Base-by-base conservation (phyloP, 2,329 filamentous ascomycete species). In the Sporothrix luriei region DNA sequence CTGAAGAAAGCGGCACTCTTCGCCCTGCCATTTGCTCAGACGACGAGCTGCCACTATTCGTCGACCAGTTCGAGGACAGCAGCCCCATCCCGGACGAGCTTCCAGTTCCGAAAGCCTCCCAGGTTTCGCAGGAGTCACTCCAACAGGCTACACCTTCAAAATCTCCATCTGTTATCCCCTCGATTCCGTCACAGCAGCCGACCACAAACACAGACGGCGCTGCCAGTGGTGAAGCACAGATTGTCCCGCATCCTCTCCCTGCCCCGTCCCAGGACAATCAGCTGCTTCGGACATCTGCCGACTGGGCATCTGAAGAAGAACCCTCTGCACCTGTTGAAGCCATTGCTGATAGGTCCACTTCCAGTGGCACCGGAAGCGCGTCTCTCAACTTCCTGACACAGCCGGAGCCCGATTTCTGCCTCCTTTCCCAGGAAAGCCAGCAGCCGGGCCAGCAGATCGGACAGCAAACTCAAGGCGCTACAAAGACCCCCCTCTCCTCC, bases 371-470 rank as follows among this genome's bases (percentile, higher is more conserved):
- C 38, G 57, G 38, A 26, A 62, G 57, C 57, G 38, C 40, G 38
- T 26, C 57, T 19, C 16, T 69, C 21, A 19, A 64, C 16, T 74
- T 74, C 19, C 21, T 71, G 26, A 74, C 73, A 0, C 73, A 74
- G 59, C 70, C 71, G 0, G 68, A 71, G 49, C 64, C 67, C 0
- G 68, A 69, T 54, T 73, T 73, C 33, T 40, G 57, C 13, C 55
- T 68, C 2, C 46, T 71, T 14, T 59, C 65, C 10, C 66, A 67
- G 38, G 55, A 40, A 48, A 62, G 57, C 19, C 21, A 68, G n/a
- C 38, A 48, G 19, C 33, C 59, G 26, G 49, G 43, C 40, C 59
- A 49, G 11, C 21, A n/a, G 24, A 29, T 21, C 13, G n/a, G 55
- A 29, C 33, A 51, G 1, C 51, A 40, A 4, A 55, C 49, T 4